Evolutionary conservation across 495 filamentous ascomycete species (phyloP).

Genomic region (Annulohypoxylon stygium): DNA sequence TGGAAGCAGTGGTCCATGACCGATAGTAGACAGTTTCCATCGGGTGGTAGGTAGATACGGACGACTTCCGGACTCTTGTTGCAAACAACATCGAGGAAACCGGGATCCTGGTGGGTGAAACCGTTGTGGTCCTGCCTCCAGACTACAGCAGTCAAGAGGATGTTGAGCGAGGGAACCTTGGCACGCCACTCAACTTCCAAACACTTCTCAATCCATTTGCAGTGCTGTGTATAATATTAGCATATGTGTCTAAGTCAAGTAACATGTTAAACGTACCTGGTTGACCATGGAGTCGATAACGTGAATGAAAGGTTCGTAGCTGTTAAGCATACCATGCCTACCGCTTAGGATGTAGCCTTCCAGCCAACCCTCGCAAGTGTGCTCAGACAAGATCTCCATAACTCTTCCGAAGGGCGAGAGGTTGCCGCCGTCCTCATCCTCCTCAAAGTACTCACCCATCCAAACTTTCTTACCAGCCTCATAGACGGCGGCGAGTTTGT

Average conservation of each 20-base stretch:
- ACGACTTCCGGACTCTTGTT: slow-evolving; percentile 82
- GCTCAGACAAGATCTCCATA: slow-evolving; percentile 83
- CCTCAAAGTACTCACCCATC: slow-evolving; percentile 80
- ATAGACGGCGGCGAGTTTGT: slow-evolving; percentile 77
- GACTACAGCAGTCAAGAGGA: slow-evolving; percentile 78
- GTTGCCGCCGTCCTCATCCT: slow-evolving; percentile 77
- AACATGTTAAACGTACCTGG: slow-evolving; percentile 54
- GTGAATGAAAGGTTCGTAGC: slow-evolving; percentile 83
- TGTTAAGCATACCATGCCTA: slow-evolving; percentile 78
- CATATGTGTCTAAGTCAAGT: neutral
- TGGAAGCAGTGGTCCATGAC: slow-evolving; percentile 77
- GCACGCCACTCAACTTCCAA: slow-evolving; percentile 77
- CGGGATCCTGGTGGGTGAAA: slow-evolving; percentile 83
- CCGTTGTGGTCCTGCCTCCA: slow-evolving; percentile 86
- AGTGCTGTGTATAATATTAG: slow-evolving; percentile 64
- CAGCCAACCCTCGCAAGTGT: slow-evolving; percentile 82
- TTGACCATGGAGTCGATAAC: slow-evolving; percentile 85
- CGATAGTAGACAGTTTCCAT: slow-evolving; percentile 78
- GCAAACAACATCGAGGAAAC: slow-evolving; percentile 79
- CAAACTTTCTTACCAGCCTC: slow-evolving; percentile 79
- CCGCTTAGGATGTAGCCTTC: slow-evolving; percentile 80
- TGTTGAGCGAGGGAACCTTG: slow-evolving; percentile 77
- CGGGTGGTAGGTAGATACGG: slow-evolving; percentile 80
- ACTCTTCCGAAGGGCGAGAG: slow-evolving; percentile 72
- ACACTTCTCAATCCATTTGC: slow-evolving; percentile 84